Base-by-base conservation (phyloP, 2,329 filamentous ascomycete species). In the Trichophyton mentagrophytes region DNA sequence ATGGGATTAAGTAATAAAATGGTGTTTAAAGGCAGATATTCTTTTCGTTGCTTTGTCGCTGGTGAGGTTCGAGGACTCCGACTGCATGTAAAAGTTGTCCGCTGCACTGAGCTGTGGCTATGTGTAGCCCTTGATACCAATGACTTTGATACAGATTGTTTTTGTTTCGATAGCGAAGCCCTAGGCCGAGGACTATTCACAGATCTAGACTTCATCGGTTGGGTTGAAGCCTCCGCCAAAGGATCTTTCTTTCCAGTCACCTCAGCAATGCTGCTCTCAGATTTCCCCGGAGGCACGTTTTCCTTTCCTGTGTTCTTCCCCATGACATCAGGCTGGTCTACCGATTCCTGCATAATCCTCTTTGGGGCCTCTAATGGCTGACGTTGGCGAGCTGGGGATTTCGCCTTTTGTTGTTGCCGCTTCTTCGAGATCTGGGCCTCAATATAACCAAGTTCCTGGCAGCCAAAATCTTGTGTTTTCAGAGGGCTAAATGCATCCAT, bases 241-340 rank as follows among this genome's bases (percentile, higher is more conserved):
- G 5, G 4, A 33, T 30, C n/a, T 33, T 53, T 30, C 49, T 30
- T 53, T 30, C 38, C 30, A 13, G 17, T 22, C 8, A 57, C 17
- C 1, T 30, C 38, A 5, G 17, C 17, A 27, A 40, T 57, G 33
- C 55, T 15, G 8, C 17, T 11, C 30, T n/a, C 22, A 11, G 67
- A 33, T 36, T 64, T 59, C 3, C 77, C 78, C 0, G 82, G 83
- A 13, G 82, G 82, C 3, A 84, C 67, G 64, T 86, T 86, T 68
- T 86, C 83, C 66, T 86, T 86, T 4, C 83, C 83, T 3, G 77
- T 77, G 38, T 80, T 80, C 57, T 76, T 76, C 25, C 82, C 82
- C 62, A 73, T 66, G n/a, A 79, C 67, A 65, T 84, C 79, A 49
- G 72, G 66, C 17, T 70, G 68, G 46, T 73, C 70, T 3, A 72